phyloP scores from a whole-genome alignment of 208 protist species.

The Phytomonas sp. region DNA sequence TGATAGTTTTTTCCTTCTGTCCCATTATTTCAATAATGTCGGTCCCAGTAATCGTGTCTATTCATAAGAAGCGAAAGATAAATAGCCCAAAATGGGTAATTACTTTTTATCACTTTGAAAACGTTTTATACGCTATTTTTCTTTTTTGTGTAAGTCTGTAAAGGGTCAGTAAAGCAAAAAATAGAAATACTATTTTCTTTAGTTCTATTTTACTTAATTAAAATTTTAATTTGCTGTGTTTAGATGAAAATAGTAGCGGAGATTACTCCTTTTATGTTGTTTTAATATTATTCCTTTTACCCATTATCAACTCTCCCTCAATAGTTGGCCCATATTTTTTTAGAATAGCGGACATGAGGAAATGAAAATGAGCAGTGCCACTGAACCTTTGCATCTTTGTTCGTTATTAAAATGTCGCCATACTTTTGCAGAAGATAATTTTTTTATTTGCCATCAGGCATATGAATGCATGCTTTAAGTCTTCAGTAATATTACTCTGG shows the following conservation, averaged over 20 bases:
- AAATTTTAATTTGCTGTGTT: slow-evolving; percentile 1
- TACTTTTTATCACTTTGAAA: slow-evolving; percentile 8
- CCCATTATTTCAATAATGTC: neutral
- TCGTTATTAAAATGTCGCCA: neutral
- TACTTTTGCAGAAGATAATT: neutral
- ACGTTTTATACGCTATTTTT: slow-evolving; percentile 7
- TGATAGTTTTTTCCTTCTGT: slow-evolving; percentile 9
- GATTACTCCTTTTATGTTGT: slow-evolving; percentile 5
- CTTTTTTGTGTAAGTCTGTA: neutral
- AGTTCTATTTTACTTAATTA: neutral
- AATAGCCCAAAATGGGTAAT: slow-evolving; percentile 10
- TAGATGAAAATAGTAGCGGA: slow-evolving; percentile 9
- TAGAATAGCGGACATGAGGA: neutral
- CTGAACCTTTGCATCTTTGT: neutral
- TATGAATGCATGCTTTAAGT: slow-evolving; percentile 1
- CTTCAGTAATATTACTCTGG: neutral
- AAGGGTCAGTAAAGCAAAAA: slow-evolving; percentile 4
- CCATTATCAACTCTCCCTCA: neutral
- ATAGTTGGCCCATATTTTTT: neutral
- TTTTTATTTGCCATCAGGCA: slow-evolving; percentile 6
- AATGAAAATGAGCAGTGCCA: neutral
- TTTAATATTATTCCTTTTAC: slow-evolving; percentile 1
- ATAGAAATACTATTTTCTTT: slow-evolving; percentile 5
- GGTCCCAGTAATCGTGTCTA: slow-evolving; percentile 12
- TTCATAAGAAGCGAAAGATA: slow-evolving; percentile 12